Conservation (phyloP, 2,329 filamentous ascomycete species). For the Alternaria sp. region DNA sequence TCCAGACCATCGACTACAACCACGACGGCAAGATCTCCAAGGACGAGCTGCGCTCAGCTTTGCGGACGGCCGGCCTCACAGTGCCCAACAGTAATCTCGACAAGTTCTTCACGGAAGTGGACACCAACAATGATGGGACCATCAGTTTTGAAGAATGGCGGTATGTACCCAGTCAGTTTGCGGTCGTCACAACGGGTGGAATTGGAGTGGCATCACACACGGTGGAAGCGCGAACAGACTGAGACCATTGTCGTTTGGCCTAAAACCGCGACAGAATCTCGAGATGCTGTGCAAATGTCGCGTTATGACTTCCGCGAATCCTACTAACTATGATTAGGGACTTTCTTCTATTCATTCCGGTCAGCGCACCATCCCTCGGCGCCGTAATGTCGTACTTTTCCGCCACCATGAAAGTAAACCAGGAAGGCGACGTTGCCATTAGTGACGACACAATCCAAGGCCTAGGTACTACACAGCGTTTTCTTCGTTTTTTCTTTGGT, state of each 20-base stretch:
- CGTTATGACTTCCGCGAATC: not conserved
- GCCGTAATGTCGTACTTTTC: conserved; percentile 91
- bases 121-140: conserved; percentile 82
- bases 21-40: conserved; percentile 86
- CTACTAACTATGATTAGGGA: conserved; percentile 59
- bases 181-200: not conserved
- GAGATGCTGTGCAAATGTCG: not conserved
- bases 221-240: not conserved
- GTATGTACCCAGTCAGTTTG: conserved; percentile 60
- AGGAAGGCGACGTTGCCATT: conserved; percentile 92
- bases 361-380: conserved; percentile 73
- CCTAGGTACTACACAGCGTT: conserved; percentile 80
- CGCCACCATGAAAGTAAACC: conserved; percentile 84
- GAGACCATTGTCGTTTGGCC: not conserved
- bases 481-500: conserved; percentile 77
- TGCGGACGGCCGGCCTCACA: conserved; percentile 76
- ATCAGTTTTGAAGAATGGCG: conserved; percentile 97
- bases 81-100: conserved; percentile 79
- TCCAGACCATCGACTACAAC: conserved; percentile 85
- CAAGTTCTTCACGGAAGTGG: conserved; percentile 87
- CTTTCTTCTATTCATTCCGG: conserved; percentile 87
- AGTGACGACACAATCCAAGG: conserved; percentile 90
- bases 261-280: not conserved
- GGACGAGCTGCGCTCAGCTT: conserved; percentile 79
- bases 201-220: not conserved